A percentile compares a stretch with the other conserved stretches of the same genome.
Evolutionary conservation across 305 asterid genomes (phyloP).

Genomic region (Fraxinus xanthoxyloides): DNA sequence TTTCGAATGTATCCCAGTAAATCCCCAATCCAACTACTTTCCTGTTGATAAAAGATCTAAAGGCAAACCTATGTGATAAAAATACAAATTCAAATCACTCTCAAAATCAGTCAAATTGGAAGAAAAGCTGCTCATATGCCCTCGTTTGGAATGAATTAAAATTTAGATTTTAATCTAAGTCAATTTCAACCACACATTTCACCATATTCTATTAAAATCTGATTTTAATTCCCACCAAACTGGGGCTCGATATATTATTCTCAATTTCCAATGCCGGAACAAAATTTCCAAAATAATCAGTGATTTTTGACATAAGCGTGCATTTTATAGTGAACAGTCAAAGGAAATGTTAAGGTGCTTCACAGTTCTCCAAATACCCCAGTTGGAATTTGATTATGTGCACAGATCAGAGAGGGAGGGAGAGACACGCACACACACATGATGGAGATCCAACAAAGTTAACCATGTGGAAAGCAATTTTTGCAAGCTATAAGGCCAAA

Average conservation of each 20-base stretch:
- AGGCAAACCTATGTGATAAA: neutral
- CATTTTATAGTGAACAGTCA: neutral
- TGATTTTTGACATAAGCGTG: neutral
- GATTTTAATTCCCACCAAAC: too few relatives aligned
- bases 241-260: neutral
- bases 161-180: too few relatives aligned
- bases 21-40: neutral
- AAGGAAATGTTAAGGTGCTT: neutral
- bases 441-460: neutral
- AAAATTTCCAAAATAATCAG: neutral
- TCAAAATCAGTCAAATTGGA: neutral
- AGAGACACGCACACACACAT: neutral
- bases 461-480: neutral
- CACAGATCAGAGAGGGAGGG: neutral
- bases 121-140: neutral
- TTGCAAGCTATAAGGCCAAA: neutral
- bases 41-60: neutral
- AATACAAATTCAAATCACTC: neutral
- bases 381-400: neutral
- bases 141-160: too few relatives aligned
- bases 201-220: too few relatives aligned
- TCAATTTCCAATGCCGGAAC: neutral
- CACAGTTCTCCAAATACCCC: neutral
- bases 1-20: neutral
- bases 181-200: too few relatives aligned